Conservation (phyloP, 2,329 filamentous ascomycete genomes). For the Podosphaera fusca region DNA sequence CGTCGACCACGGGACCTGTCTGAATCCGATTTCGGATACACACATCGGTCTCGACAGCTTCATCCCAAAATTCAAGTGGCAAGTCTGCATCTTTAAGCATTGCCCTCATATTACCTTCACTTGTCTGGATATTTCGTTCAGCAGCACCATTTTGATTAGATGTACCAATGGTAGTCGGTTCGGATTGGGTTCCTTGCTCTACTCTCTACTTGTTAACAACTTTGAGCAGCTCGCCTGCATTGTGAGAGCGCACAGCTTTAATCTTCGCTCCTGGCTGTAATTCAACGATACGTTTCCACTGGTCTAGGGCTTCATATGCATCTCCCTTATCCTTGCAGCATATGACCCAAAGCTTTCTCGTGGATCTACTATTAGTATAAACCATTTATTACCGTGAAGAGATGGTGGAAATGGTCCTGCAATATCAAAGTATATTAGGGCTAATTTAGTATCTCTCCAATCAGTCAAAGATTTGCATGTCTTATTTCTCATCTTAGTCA, state of each 20-base stretch:
- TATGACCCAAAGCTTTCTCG: not conserved
- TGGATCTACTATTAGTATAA: too few relatives aligned
- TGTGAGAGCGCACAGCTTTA: not conserved
- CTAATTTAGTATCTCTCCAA: too few relatives aligned
- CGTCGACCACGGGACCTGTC: not conserved
- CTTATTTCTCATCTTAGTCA: too few relatives aligned
- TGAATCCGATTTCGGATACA: not conserved
- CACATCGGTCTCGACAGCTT: not conserved
- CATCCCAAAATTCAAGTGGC: not conserved
- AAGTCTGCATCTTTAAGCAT: not conserved
- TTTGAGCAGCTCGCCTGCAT: not conserved
- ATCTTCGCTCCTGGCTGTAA: not conserved
- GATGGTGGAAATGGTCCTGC: too few relatives aligned
- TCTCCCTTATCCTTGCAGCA: not conserved
- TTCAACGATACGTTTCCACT: not conserved
- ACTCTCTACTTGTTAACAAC: not conserved
- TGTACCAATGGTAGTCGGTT: not conserved
- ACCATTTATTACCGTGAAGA: too few relatives aligned
- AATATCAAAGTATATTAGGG: too few relatives aligned
- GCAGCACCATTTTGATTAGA: not conserved
- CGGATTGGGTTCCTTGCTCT: not conserved
- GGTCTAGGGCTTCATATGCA: not conserved
- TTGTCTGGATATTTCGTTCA: not conserved
- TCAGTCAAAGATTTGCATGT: too few relatives aligned
- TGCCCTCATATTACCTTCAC: not conserved